Evolutionary conservation across 2,329 filamentous ascomycete genomes (phyloP), one percentile per base, ranked within the genome.

Genomic region (Penicillium olsonii): DNA sequence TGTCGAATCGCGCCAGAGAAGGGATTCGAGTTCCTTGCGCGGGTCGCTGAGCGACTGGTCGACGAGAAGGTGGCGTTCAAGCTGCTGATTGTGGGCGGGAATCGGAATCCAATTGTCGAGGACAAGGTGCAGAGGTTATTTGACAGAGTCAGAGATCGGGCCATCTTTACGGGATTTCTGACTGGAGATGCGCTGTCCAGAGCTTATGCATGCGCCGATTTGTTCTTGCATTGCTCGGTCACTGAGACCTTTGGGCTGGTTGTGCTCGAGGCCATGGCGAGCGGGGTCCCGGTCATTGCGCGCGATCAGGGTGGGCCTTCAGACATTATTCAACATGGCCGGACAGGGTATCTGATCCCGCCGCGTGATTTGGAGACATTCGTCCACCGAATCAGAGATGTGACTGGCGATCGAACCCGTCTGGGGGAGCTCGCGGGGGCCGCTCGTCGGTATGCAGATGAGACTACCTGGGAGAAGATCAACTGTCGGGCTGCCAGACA

Each of bases 241-340:
- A 88, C 85, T 0, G 85, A 88, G 67, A 88, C 85, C 0, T 88
- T 88, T 65, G 85, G 85, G 0, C 73, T 88, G 9, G 85, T 88
- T 0, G 85, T 88, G 1, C 72, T 88, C 2, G 85, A 88, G 67
- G 82, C 83, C 3, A 87, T 88, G 84, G 84, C 85, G 0, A 87
- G 84, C 54, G 84, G 84, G 2, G 77, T 89, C 2, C 84, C 85
- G 0, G 85, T 88, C 19, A 75, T 88, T 44, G 85, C 85, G 2
- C 78, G 86, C 38, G 84, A 88, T 59, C 83, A 86, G 62, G 85
- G 85, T 9, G 85, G 86, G 0, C 85, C 85, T 1, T 85, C 82
- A 29, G 85, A 88, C 61, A 87, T 85, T 45, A 77, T 88, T 29
- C 72, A 75, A 20, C 72, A 88, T 56, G 79, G 76, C 11, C 70